Evolutionary conservation across 306 rosid genomes (phyloP).

Genomic region (Leucaena leucocephala): DNA sequence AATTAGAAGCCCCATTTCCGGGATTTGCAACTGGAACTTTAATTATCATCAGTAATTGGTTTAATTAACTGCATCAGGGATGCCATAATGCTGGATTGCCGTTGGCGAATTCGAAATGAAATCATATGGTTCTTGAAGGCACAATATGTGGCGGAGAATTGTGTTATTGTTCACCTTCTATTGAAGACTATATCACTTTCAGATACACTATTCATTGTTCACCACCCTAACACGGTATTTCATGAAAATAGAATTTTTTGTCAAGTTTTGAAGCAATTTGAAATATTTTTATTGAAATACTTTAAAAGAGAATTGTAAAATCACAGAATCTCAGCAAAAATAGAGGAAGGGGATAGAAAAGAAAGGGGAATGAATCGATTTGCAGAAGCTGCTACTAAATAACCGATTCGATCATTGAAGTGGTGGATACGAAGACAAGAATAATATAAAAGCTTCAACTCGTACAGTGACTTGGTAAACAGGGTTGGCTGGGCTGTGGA

Average conservation of each 20-base stretch:
- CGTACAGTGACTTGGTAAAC: conserved; percentile 12
- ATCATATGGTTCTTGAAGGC: neutral
- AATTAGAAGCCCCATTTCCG: neutral
- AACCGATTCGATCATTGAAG: conserved; percentile 1
- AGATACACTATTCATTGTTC: conserved; percentile 7
- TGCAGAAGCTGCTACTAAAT: conserved; percentile 9
- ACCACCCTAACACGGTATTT: conserved; percentile 1
- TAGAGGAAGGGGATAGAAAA: neutral
- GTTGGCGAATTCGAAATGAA: neutral
- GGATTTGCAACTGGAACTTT: neutral
- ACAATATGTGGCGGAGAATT: neutral
- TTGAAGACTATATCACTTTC: neutral
- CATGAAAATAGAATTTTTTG: conserved; percentile 19
- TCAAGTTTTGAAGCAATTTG: neutral
- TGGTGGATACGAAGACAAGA: neutral
- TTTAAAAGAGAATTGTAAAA: neutral
- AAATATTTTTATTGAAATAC: neutral
- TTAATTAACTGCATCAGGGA: neutral
- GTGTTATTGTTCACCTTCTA: neutral
- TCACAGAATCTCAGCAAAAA: neutral
- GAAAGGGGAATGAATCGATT: conserved; percentile 2
- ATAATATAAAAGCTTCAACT: conserved; percentile 11
- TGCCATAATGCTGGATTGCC: neutral
- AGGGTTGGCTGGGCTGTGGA: neutral
- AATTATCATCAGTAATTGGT: neutral